Conservation (phyloP, 2,329 filamentous ascomycete genomes). For the Lachnellula cervina region DNA sequence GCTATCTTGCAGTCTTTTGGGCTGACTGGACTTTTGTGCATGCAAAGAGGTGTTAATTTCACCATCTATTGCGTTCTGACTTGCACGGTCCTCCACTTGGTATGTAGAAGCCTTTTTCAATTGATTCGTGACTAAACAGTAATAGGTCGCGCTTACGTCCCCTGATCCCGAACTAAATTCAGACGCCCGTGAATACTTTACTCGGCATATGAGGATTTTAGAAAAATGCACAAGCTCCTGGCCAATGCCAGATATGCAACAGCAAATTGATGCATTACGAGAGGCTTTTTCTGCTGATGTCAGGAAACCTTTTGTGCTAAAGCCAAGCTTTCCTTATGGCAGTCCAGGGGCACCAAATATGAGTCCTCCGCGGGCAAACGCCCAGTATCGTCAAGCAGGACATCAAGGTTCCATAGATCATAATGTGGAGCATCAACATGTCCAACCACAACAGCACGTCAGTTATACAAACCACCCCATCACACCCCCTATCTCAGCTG, state of each 20-base stretch:
- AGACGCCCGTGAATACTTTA: conserved; percentile 84
- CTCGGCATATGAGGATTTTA: conserved; percentile 87
- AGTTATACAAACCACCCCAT: conserved; percentile 68
- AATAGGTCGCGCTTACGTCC: conserved; percentile 82
- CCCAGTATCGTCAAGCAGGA: conserved; percentile 27
- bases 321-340: conserved; percentile 80
- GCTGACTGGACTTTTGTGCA: conserved; percentile 75
- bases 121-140: conserved; percentile 4
- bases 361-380: conserved; percentile 20
- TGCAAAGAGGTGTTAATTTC: conserved; percentile 92
- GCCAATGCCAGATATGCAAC: conserved; percentile 86
- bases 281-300: conserved; percentile 87
- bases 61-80: conserved; percentile 89
- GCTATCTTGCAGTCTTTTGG: conserved; percentile 72
- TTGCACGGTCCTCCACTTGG: conserved; percentile 88
- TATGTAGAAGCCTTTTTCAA: conserved; percentile 44
- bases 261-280: conserved; percentile 82
- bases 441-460: conserved; percentile 53
- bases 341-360: conserved; percentile 49
- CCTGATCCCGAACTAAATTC: conserved; percentile 83
- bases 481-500: conserved; percentile 73
- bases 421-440: conserved; percentile 46
- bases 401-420: conserved; percentile 29
- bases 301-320: conserved; percentile 81
- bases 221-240: conserved; percentile 78